Evolutionary conservation across 371 early-diverging fungal species (phyloP).

Genomic region (Mucor mucedo): DNA sequence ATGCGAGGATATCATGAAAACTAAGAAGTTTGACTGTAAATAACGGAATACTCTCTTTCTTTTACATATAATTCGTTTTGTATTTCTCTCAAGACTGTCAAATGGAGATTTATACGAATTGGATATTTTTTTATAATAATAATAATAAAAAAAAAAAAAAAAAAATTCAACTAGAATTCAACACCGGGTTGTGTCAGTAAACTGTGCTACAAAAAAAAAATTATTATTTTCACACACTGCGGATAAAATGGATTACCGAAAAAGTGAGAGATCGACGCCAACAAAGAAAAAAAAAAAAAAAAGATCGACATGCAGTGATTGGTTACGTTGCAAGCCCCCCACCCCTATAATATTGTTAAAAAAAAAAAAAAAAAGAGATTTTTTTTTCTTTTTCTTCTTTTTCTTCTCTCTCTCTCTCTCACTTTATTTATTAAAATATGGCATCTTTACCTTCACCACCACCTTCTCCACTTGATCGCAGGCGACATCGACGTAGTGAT

Average conservation of each 20-base stretch:
- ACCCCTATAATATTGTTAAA: not conserved
- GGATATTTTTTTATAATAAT: not conserved
- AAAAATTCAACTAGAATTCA: too few species aligned
- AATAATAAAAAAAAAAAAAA: not conserved
- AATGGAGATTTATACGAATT: too few species aligned
- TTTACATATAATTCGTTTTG: too few species aligned
- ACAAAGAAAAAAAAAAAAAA: constrained; percentile 13
- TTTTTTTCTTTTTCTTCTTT: constrained; percentile 11
- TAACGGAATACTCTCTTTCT: not conserved
- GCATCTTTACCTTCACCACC: constrained; percentile 29
- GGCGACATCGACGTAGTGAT: constrained; percentile 41
- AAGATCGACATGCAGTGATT: constrained; percentile 21
- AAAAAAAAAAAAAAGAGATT: not conserved
- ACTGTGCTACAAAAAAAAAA: not conserved
- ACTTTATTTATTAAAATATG: constrained; percentile 12
- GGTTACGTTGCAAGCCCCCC: constrained; percentile 15
- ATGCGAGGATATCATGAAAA: not conserved
- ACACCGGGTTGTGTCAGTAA: too few species aligned
- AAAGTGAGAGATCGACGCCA: not conserved
- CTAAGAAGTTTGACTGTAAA: not conserved
- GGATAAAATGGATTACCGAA: not conserved
- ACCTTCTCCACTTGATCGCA: constrained; percentile 23
- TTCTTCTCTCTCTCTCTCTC: constrained; percentile 7
- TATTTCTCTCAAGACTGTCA: too few species aligned
- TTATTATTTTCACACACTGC: not conserved